Percentiles rank a stretch among this genome's conserved stretches.
Evolutionary conservation across 768 basidiomycete species (phyloP).

Genomic region (Gloeopeniophorella convolvens): DNA sequence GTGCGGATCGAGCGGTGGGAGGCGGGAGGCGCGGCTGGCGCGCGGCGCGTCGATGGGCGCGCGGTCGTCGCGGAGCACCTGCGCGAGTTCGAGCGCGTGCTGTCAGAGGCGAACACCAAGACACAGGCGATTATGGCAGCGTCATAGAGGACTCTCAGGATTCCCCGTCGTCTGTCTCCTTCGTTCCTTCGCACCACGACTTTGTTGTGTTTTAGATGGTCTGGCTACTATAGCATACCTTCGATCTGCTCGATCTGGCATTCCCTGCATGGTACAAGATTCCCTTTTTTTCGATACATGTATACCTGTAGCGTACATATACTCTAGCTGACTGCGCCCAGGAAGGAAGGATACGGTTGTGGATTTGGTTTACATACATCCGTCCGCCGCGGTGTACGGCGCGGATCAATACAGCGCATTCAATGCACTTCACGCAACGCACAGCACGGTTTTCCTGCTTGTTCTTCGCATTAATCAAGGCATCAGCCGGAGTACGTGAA

Average conservation of each 20-base stretch:
- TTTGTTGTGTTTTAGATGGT: conserved; percentile 1
- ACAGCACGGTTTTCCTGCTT: neutral
- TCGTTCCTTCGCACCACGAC: neutral
- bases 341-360: neutral
- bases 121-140: conserved; percentile 80
- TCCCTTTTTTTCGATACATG: conserved; percentile 12
- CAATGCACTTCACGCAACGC: neutral
- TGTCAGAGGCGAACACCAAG: conserved; percentile 67
- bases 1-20: conserved; percentile 78
- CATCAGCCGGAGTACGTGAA: conserved; percentile 17
- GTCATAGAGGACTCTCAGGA: conserved; percentile 29
- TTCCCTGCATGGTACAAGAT: conserved; percentile 9
- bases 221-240: neutral
- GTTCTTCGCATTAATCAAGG: no score
- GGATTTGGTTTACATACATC: neutral
- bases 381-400: neutral
- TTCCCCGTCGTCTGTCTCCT: neutral
- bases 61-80: conserved; percentile 73
- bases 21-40: conserved; percentile 43
- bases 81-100: conserved; percentile 63
- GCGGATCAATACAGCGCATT: neutral
- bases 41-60: conserved; percentile 58
- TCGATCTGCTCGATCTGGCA: conserved; percentile 14
- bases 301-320: conserved; percentile 17
- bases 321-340: neutral